Conservation (phyloP, 345 rosid genomes). For the Eucalyptus cloeziana region DNA sequence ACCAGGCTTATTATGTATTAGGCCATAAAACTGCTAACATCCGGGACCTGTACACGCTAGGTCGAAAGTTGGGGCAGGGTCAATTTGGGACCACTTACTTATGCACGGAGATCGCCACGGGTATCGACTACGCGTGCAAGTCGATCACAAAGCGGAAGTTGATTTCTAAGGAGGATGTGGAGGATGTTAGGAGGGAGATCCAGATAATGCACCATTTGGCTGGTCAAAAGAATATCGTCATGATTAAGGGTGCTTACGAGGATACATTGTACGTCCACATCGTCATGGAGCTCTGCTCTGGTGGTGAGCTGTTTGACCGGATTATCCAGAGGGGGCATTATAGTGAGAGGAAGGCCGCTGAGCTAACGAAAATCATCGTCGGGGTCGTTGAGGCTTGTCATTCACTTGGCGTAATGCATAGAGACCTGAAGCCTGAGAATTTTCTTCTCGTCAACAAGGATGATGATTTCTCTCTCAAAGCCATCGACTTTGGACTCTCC, state of each 20-base stretch:
- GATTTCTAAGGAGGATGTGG: conserved; percentile 88
- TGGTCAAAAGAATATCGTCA: conserved; percentile 38
- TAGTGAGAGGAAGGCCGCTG: conserved; percentile 97
- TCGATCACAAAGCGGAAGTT: conserved; percentile 92
- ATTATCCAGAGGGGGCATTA: conserved; percentile 96
- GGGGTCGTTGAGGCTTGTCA: conserved; percentile 97
- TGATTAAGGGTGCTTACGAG: conserved; percentile 44
- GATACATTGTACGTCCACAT: conserved; percentile 34
- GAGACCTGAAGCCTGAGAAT: conserved; percentile 97
- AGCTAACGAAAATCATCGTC: conserved; percentile 75
- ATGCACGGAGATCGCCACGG: conserved; percentile 60
- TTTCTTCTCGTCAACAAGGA: conserved; percentile 93
- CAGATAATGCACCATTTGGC: conserved; percentile 57
- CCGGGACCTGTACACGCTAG: conserved; percentile 70
- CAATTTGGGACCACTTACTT: conserved; percentile 92
- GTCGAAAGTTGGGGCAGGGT: conserved; percentile 89
- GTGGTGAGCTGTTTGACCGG: conserved; percentile 89
- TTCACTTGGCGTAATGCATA: conserved; percentile 97
- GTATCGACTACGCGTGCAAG: conserved; percentile 81
- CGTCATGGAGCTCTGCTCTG: conserved; percentile 62
- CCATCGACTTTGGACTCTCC: conserved; percentile 96
- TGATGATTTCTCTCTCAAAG: conserved; percentile 95
- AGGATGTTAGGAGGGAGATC: conserved; percentile 85
- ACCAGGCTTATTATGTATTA: conserved; percentile 61
- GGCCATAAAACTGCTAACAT: conserved; percentile 85